A percentile compares a stretch with the other conserved stretches of the same genome.
phyloP scores from a whole-genome alignment of 2,329 filamentous ascomycete species.

The Fusarium duplospermum region DNA sequence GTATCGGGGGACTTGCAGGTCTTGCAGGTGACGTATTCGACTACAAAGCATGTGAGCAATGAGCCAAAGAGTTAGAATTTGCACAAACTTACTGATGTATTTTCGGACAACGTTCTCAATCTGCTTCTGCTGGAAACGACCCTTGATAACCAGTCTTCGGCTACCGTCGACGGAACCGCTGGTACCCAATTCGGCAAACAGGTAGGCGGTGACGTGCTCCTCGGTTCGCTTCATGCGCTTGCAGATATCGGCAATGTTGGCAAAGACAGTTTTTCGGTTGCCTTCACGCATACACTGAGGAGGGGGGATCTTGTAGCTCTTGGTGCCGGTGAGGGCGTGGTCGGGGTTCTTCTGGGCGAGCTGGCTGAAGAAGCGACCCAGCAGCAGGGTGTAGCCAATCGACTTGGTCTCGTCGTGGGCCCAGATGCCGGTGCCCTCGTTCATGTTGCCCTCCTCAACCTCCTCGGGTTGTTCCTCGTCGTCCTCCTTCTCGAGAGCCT shows the following conservation, averaged over 20 bases:
- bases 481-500: constrained; percentile 75
- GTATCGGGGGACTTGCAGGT: constrained; percentile 96
- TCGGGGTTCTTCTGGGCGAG: constrained; percentile 97
- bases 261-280: constrained; percentile 99
- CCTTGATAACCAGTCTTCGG: constrained; percentile 96
- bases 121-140: constrained; percentile 99
- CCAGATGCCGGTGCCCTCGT: constrained; percentile 92
- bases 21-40: constrained; percentile 99
- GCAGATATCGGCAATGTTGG: constrained; percentile 98
- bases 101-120: constrained; percentile 96
- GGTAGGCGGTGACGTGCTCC: constrained; percentile 95
- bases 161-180: constrained; percentile 94
- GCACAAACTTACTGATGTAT: constrained; percentile 80
- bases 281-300: constrained; percentile 99
- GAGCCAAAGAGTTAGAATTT: not conserved
- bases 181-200: constrained; percentile 98
- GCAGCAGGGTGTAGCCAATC: constrained; percentile 87
- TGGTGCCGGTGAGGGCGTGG: constrained; percentile 86
- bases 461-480: constrained; percentile 62
- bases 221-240: constrained; percentile 99
- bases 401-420: constrained; percentile 80
- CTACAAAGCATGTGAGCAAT: constrained; percentile 55
- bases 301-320: constrained; percentile 99
- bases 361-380: constrained; percentile 93
- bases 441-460: constrained; percentile 79